Evolutionary conservation across 352 stramenopile genomes (phyloP), one percentile per base, ranked within the genome.

Genomic region (Phytophthora macrochlamydospora): DNA sequence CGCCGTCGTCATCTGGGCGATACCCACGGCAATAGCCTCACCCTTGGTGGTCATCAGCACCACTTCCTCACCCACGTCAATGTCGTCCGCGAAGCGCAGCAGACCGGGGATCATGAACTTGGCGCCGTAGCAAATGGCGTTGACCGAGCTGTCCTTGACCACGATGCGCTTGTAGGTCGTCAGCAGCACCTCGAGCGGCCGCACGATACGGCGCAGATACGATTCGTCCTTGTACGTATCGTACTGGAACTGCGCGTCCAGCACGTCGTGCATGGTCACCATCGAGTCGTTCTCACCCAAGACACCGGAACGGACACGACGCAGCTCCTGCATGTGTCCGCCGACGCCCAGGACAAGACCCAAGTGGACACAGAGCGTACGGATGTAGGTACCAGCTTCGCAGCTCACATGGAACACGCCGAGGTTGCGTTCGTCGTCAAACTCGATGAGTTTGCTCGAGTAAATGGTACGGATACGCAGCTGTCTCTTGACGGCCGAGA

Each of bases 21-120:
- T 99, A 18, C 92, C 98, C 0, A 99, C 88, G 35, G 98, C 98
- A 69, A 99, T 98, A 2, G 98, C 98, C 76, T 99, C 98, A 49
- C 98, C 98, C 90, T 99, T 99, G 56, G 98, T 99, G 30, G 98
- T 99, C 95, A 99, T 99, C 6, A 99, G 82, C 50, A 99, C 98
- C 13, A 99, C 97, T 65, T 99, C 98, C 56, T 99, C 95, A 63
- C 95, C 96, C 40, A 99, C 88, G 77, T 99, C 97, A 79, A 99
- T 99, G 78, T 98, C 97, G 75, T 99, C 97, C 2, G 97, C 97
- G 82, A 99, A 99, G 43, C 98, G 92, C 51, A 99, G 76, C 28
- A 99, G 78, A 69, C 98, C 98, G 0, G 98, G 98, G 51, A 99
- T 97, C 98, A 99, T 99, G 53, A 99, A 97, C 89, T 99, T 99